Conservation (phyloP, 1,284 basidiomycete genomes). For the Coriolopsis trogii region DNA sequence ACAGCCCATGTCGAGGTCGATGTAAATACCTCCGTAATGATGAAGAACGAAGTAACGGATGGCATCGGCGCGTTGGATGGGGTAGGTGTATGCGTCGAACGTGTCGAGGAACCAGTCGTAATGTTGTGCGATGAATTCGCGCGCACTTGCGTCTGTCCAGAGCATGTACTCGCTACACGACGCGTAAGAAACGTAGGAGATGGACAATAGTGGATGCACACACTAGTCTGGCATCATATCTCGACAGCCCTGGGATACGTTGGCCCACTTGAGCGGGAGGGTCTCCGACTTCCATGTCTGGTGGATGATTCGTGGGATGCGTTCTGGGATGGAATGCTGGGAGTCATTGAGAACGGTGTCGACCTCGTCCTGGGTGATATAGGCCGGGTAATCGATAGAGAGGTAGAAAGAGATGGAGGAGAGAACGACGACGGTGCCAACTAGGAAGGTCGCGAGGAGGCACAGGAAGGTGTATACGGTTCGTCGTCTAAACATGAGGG, state of each 20-base stretch:
- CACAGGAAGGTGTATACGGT: slow-evolving; percentile 71
- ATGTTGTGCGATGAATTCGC: slow-evolving; percentile 85
- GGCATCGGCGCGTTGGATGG: slow-evolving; percentile 95
- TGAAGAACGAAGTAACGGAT: slow-evolving; percentile 99
- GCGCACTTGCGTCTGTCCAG: slow-evolving; percentile 93
- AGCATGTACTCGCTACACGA: slow-evolving; percentile 86
- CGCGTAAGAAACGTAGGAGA: slow-evolving; percentile 18
- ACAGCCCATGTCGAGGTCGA: slow-evolving; percentile 98
- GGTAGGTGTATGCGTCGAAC: slow-evolving; percentile 91
- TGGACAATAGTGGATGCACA: slow-evolving; percentile 40
- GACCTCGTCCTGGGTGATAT: slow-evolving; percentile 81
- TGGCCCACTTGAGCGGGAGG: slow-evolving; percentile 84
- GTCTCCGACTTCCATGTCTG: slow-evolving; percentile 97
- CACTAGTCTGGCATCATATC: slow-evolving; percentile 96
- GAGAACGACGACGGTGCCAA: slow-evolving; percentile 92
- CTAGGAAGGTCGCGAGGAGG: slow-evolving; percentile 82
- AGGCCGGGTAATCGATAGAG: slow-evolving; percentile 77
- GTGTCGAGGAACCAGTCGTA: slow-evolving; percentile 94
- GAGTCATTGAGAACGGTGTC: slow-evolving; percentile 63
- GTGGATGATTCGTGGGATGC: slow-evolving; percentile 92
- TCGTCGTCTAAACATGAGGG: slow-evolving; percentile 50
- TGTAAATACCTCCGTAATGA: slow-evolving; percentile 93
- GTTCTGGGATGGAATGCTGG: slow-evolving; percentile 58
- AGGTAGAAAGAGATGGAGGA: slow-evolving; percentile 92
- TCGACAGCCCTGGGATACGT: slow-evolving; percentile 78